Conservation (phyloP, 2,329 filamentous ascomycete genomes). For the Colletotrichum zoysiae region DNA sequence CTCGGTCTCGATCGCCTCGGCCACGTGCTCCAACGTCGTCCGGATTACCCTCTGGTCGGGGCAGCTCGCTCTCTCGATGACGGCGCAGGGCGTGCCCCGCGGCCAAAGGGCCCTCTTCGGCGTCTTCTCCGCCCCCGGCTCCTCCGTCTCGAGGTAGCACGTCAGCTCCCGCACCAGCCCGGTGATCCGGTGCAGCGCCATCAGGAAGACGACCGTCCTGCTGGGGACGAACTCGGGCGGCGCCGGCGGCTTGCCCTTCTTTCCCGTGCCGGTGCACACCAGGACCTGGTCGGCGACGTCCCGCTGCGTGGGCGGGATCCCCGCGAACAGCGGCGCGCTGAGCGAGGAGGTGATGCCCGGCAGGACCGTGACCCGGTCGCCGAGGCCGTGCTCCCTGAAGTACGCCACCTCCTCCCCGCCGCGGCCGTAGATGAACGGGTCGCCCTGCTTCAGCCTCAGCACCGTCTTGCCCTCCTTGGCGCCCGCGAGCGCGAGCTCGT, state of each 20-base stretch:
- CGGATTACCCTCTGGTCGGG: slow-evolving; percentile 94
- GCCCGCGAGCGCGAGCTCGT: slow-evolving; percentile 80
- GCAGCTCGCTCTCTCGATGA: slow-evolving; percentile 93
- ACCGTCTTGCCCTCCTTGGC: slow-evolving; percentile 78
- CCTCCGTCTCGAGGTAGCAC: slow-evolving; percentile 51
- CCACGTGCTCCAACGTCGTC: slow-evolving; percentile 84
- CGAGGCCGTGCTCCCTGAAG: slow-evolving; percentile 79
- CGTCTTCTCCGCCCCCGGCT: slow-evolving; percentile 44
- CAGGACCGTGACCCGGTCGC: slow-evolving; percentile 75
- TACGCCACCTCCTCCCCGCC: slow-evolving; percentile 93
- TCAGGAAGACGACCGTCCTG: slow-evolving; percentile 91
- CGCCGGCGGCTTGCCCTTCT: slow-evolving; percentile 85
- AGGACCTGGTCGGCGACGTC: slow-evolving; percentile 93
- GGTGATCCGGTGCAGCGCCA: slow-evolving; percentile 89
- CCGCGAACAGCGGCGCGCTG: slow-evolving; percentile 88
- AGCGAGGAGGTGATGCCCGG: slow-evolving; percentile 93
- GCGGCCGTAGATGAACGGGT: slow-evolving; percentile 95
- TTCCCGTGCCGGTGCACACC: slow-evolving; percentile 95
- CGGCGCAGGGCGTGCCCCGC: slow-evolving; percentile 83
- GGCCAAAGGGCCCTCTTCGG: slow-evolving; percentile 73
- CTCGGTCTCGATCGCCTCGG: slow-evolving; percentile 85
- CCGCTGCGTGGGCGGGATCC: slow-evolving; percentile 88
- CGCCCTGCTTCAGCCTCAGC: slow-evolving; percentile 92
- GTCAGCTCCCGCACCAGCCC: slow-evolving; percentile 81
- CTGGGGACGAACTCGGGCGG: slow-evolving; percentile 82